phyloP scores from a whole-genome alignment of 352 stramenopile genomes.

The Peronospora belbahrii region DNA sequence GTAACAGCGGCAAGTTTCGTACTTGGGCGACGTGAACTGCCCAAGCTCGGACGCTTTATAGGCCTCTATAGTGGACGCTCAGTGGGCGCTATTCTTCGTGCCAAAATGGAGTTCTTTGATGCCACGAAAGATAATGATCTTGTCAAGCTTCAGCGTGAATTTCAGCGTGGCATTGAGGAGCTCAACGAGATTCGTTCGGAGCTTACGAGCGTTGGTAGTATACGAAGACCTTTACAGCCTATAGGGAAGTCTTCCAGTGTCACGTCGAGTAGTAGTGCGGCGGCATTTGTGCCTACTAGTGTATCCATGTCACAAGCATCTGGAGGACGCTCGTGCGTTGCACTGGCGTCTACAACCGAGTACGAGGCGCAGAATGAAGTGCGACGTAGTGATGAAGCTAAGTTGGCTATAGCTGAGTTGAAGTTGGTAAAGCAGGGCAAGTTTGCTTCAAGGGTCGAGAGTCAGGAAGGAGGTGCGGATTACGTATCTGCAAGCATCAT shows the following conservation, averaged over 20 bases:
- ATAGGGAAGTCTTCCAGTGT: constrained; percentile 4
- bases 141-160: constrained; percentile 70
- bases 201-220: constrained; percentile 61
- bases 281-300: neutral
- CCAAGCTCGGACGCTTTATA: constrained; percentile 52
- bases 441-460: constrained; percentile 52
- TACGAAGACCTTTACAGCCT: constrained; percentile 47
- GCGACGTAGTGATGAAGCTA: constrained; percentile 34
- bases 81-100: constrained; percentile 60
- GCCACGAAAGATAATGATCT: constrained; percentile 73
- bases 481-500: constrained; percentile 78
- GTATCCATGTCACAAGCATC: neutral
- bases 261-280: neutral
- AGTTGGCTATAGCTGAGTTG: constrained; percentile 54
- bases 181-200: constrained; percentile 75
- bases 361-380: constrained; percentile 21
- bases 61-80: constrained; percentile 54
- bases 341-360: constrained; percentile 24
- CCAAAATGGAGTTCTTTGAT: constrained; percentile 82
- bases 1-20: constrained; percentile 60
- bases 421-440: constrained; percentile 45
- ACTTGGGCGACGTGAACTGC: constrained; percentile 61
- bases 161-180: constrained; percentile 71
- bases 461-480: constrained; percentile 63
- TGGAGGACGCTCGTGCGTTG: constrained; percentile 31